Evolutionary conservation across 495 filamentous ascomycete genomes (phyloP).

Genomic region (Penicillium bialowiezense): DNA sequence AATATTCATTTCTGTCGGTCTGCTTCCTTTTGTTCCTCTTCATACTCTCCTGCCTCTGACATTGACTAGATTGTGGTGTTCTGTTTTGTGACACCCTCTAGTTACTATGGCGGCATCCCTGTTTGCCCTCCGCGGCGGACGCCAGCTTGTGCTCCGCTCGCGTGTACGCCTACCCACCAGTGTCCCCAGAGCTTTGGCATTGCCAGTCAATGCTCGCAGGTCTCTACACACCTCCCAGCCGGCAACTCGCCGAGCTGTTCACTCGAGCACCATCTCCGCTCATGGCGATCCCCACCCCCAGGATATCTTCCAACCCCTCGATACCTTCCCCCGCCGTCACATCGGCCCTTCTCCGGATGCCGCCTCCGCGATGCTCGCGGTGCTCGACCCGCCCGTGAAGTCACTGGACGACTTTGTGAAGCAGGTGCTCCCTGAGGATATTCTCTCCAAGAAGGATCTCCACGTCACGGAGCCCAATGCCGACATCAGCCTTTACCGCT

Average conservation of each 20-base stretch:
- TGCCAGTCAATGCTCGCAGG: slow-evolving; percentile 24
- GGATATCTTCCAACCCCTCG: slow-evolving; percentile 48
- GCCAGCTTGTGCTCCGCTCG: slow-evolving; percentile 41
- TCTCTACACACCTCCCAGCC: slow-evolving; percentile 26
- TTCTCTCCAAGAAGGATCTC: slow-evolving; percentile 68
- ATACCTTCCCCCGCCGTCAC: slow-evolving; percentile 82
- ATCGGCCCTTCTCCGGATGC: slow-evolving; percentile 82
- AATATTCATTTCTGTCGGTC: slow-evolving; percentile 9
- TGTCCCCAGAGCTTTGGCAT: slow-evolving; percentile 28
- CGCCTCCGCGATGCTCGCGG: slow-evolving; percentile 74
- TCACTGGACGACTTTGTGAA: slow-evolving; percentile 84
- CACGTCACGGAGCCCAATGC: slow-evolving; percentile 34
- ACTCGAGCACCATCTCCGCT: slow-evolving; percentile 40
- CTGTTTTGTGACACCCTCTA: slow-evolving; percentile 6
- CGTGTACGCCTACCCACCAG: slow-evolving; percentile 28
- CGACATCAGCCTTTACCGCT: slow-evolving; percentile 40
- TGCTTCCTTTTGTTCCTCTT: slow-evolving; percentile 29
- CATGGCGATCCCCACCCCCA: slow-evolving; percentile 43
- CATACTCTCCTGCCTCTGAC: slow-evolving; percentile 31
- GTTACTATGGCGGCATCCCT: slow-evolving; percentile 38
- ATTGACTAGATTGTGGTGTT: slow-evolving; percentile 13
- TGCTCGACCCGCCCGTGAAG: slow-evolving; percentile 69
- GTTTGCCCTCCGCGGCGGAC: slow-evolving; percentile 42
- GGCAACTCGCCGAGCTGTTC: slow-evolving; percentile 32
- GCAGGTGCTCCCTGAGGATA: slow-evolving; percentile 80